Conservation (phyloP, 2,329 filamentous ascomycete species). For the Colletotrichum higginsianum region DNA sequence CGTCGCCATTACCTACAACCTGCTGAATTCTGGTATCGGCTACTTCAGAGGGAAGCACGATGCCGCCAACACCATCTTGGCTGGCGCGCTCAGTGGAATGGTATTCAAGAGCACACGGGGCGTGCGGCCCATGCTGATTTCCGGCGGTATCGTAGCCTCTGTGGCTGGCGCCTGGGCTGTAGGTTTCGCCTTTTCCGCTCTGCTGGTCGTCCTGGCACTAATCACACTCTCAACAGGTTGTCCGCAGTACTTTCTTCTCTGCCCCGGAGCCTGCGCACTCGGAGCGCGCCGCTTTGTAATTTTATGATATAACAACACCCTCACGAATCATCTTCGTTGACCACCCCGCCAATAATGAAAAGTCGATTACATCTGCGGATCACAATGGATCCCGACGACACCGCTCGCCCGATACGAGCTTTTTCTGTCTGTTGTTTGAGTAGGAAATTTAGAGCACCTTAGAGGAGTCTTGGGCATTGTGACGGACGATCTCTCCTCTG, state of each 20-base stretch:
- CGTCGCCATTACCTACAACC: constrained; percentile 96
- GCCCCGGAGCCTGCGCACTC: constrained; percentile 49
- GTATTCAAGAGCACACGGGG: constrained; percentile 97
- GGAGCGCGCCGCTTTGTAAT: constrained; percentile 43
- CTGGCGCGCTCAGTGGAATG: constrained; percentile 90
- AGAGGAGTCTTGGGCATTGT: constrained; percentile 52
- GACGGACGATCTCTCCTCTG: constrained; percentile 69
- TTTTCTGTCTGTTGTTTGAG: constrained; percentile 41
- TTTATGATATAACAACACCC: constrained; percentile 27
- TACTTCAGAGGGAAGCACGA: constrained; percentile 89
- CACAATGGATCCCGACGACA: constrained; percentile 29
- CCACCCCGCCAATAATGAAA: constrained; percentile 37
- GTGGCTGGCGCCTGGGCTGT: constrained; percentile 93
- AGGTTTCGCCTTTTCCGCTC: constrained; percentile 58
- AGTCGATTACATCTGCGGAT: constrained; percentile 19
- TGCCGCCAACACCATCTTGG: constrained; percentile 87
- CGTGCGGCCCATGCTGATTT: constrained; percentile 92
- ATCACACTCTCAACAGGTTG: constrained; percentile 49
- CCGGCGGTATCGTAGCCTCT: constrained; percentile 88
- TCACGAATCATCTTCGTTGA: constrained; percentile 37
- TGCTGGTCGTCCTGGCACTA: constrained; percentile 11
- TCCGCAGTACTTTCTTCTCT: constrained; percentile 60
- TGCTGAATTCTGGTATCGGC: constrained; percentile 87
- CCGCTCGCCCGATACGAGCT: constrained; percentile 42
- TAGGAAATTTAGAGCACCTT: constrained; percentile 45